phyloP scores from a whole-genome alignment of 2,329 filamentous ascomycete species.

The Aspergillus sp. region DNA sequence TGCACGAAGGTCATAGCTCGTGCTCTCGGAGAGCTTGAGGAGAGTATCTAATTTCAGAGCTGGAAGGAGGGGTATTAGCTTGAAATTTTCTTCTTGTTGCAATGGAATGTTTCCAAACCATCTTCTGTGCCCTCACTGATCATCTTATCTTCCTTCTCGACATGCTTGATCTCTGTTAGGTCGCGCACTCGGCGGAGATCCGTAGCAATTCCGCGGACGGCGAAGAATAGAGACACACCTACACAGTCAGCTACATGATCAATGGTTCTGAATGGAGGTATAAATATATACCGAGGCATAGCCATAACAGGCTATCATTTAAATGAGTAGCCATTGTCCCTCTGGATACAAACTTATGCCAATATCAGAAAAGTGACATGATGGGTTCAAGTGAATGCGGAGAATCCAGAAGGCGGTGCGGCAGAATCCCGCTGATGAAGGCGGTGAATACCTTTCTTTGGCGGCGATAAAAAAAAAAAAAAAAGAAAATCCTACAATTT shows the following conservation, averaged over 20 bases:
- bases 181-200: conserved; percentile 38
- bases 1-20: conserved; percentile 68
- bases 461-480: conserved; percentile 20
- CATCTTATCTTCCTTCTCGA: conserved; percentile 64
- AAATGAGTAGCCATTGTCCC: conserved; percentile 29
- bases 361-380: background rate
- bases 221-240: conserved; percentile 45
- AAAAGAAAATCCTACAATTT: conserved; percentile 4
- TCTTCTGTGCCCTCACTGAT: conserved; percentile 74
- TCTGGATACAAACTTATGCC: background rate
- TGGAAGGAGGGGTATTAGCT: conserved; percentile 19
- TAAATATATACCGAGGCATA: conserved; percentile 29
- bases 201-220: conserved; percentile 54
- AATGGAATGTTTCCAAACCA: conserved; percentile 27
- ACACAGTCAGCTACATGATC: conserved; percentile 4
- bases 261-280: no score
- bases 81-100: rapidly evolving
- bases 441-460: conserved; percentile 32
- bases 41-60: conserved; percentile 62
- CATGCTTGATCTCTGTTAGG: conserved; percentile 57
- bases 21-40: conserved; percentile 62
- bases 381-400: conserved; percentile 2
- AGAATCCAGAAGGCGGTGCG: conserved; percentile 14
- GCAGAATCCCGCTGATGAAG: conserved; percentile 24
- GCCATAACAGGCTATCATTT: conserved; percentile 34